Conservation (phyloP, 352 stramenopile species). For the Pythium monospermum region DNA sequence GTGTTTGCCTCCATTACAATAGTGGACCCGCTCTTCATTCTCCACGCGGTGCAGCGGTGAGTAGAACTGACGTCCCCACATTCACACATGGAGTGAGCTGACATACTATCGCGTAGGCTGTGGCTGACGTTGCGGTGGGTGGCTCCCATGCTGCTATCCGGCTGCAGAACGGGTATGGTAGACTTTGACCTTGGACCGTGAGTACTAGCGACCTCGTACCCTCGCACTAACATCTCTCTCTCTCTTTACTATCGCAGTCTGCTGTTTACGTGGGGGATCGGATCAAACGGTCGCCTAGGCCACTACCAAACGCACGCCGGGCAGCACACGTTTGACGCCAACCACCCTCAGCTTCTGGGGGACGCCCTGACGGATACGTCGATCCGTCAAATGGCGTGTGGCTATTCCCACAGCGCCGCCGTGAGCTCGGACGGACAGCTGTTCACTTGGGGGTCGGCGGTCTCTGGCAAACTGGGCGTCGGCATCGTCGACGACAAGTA, state of each 20-base stretch:
- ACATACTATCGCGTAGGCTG: constrained; percentile 33
- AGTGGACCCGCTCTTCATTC: constrained; percentile 63
- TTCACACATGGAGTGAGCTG: too few species aligned
- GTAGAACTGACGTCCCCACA: too few species aligned
- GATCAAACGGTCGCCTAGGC: constrained; percentile 77
- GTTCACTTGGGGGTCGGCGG: constrained; percentile 86
- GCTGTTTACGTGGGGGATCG: constrained; percentile 91
- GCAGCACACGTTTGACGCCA: constrained; percentile 56
- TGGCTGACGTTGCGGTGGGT: constrained; percentile 66
- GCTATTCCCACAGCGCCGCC: constrained; percentile 85
- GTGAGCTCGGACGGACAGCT: constrained; percentile 69
- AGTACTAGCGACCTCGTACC: too few species aligned
- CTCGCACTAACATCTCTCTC: neutral
- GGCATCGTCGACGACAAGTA: constrained; percentile 73
- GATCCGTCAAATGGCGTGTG: constrained; percentile 53
- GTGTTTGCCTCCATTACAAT: neutral
- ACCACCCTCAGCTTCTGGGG: constrained; percentile 54
- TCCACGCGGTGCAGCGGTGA: constrained; percentile 45
- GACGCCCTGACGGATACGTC: constrained; percentile 40
- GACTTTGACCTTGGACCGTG: neutral
- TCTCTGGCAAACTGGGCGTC: constrained; percentile 84
- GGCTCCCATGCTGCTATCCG: constrained; percentile 78
- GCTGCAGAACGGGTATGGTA: constrained; percentile 66
- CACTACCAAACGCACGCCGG: constrained; percentile 44
- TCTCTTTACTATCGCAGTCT: constrained; percentile 23